Base-by-base conservation (phyloP, 2,329 filamentous ascomycete species). In the Dendryphion nanum region DNA sequence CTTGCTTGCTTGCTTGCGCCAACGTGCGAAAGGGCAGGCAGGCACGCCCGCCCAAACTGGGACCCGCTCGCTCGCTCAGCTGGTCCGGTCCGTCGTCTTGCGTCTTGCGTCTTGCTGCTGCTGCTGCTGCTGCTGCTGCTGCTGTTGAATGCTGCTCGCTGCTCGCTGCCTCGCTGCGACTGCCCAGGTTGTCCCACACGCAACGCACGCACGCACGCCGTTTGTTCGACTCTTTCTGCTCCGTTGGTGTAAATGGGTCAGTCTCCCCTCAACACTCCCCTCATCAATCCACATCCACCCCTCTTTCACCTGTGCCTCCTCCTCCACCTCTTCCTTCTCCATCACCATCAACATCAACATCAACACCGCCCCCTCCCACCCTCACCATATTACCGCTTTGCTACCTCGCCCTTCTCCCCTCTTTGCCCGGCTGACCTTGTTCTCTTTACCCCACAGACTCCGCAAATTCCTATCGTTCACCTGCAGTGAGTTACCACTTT, bases 21-120 rank as follows among this genome's bases (percentile, higher is more conserved):
- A 44, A 48, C 29, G 48, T n/a, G n/a, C n/a, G n/a, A n/a, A n/a
- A n/a, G 23, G n/a, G 23, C 23, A 26, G 10, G 29, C 29, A 30
- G 10, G 29, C 29, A 30, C 23, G 23, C 23, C 23, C 23, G n/a
- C 29, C 29, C 34, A 36, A 20, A 53, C 49, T 50, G 54, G 49
- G 31, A 48, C 52, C 44, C 51, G 48, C 48, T 48, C 36, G 47
- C 48, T 49, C 37, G 47, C 50, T 59, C 53, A 63, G 59, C 59
- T 61, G 51, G 35, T 48, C 47, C 15, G 16, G 29, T 26, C 10
- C 23, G 10, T 26, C 10, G 23, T n/a, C n/a, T n/a, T 26, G 23
- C 23, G 10, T 26, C 10, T 8, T 26, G 23, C 23, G 10, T n/a
- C n/a, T 10, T 10, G 23, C 23, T 26, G 23, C 23, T 26, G n/a